Conservation (phyloP, 331 rosid genomes). For the Pyrus hybrid region DNA sequence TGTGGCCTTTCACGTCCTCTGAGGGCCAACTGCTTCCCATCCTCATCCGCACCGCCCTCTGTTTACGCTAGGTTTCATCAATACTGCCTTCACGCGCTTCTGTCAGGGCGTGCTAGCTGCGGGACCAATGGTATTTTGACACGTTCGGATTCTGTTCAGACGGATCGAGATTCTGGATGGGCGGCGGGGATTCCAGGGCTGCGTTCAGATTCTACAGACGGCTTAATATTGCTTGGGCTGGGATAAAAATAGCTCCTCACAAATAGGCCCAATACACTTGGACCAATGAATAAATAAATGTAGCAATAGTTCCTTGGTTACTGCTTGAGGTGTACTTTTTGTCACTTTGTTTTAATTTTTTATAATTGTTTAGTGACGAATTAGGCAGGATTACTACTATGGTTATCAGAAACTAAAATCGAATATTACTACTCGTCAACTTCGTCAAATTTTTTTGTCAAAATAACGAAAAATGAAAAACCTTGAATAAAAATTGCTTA, state of each 20-base stretch:
- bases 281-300: no score
- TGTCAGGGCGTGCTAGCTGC: background rate
- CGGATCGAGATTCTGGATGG: background rate
- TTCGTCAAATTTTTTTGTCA: no score
- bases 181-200: background rate
- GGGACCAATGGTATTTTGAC: background rate
- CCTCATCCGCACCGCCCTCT: background rate
- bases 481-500: no score
- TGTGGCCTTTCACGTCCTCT: constrained; percentile 26
- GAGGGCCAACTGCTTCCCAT: constrained; percentile 11
- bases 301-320: no score
- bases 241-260: background rate
- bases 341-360: no score
- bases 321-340: no score
- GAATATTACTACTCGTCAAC: no score
- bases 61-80: background rate
- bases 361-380: no score
- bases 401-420: no score
- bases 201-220: background rate
- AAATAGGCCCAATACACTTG: background rate
- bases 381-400: no score
- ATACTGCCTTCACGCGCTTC: background rate
- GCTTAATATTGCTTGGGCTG: background rate
- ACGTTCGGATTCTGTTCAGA: background rate
- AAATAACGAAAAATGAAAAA: no score